Base-by-base conservation (phyloP, 1,139 yeast species). In the Kurtzmaniella quercitrusa region DNA sequence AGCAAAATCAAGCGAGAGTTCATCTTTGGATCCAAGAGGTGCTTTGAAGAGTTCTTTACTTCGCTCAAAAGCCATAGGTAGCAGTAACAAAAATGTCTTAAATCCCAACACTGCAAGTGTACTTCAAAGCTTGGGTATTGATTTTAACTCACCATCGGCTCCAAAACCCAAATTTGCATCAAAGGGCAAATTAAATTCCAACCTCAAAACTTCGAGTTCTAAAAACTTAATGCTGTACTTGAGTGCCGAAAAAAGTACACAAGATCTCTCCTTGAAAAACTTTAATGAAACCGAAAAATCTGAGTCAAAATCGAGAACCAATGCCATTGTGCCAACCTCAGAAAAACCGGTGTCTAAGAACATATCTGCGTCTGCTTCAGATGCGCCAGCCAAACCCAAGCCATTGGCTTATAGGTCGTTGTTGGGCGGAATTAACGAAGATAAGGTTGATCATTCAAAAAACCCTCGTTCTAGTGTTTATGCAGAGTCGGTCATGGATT, bases 111-210 rank as follows among this genome's bases (percentile, higher is more conserved):
- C 73, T 38, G 58, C 63, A 2, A 64, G 64, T 39, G 75, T 74
- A 1, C 62, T 76, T 44, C 68, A 67, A 42, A 68, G 63, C 46
- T 56, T 74, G 39, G 80, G 81, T 3, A 71, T 75, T 37, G 70
- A 66, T 19, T 51, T 73, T 21, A 32, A 52, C 39, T 45, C 46
- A 28, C 43, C 51, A 6, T 37, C 39, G 14, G 52, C 59, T 2
- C 50, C 49, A 34, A 50, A 50, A 28, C 47, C 54, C 46, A 52
- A 57, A 41, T 50, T 57, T 34, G 54, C 64, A 2, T 49, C 66
- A 3, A 62, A 67, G n/a, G 39, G 50, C 18, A 56, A 50, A 40
- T 49, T 61, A n/a, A 49, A 48, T 33, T 50, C 59, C n/a, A 53
- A 52, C 40, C 54, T 67, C 43, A 70, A 74, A 48, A 70, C 77